Conservation (phyloP, 2,329 filamentous ascomycete genomes). For the Trichoderma citrinoviride region DNA sequence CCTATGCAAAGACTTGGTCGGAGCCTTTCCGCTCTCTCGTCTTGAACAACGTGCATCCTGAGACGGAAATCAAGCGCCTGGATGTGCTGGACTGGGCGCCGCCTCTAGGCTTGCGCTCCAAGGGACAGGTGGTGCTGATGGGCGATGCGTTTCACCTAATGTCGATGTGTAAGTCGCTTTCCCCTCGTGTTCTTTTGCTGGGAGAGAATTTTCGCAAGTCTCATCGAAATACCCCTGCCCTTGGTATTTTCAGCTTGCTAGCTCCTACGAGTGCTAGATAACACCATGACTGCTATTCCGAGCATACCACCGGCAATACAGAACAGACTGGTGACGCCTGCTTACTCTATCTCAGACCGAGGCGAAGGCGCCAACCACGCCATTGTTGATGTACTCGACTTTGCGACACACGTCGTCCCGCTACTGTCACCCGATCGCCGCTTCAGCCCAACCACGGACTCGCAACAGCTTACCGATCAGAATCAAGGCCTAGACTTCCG, state of each 20-base stretch:
- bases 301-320: not conserved
- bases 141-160: conserved; percentile 58
- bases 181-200: not conserved
- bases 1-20: conserved; percentile 46
- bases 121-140: conserved; percentile 45
- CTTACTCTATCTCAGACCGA: conserved; percentile 41
- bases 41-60: conserved; percentile 37
- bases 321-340: not conserved
- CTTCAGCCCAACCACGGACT: conserved; percentile 2
- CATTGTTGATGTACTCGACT: conserved; percentile 49
- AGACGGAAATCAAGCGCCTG: conserved; percentile 45
- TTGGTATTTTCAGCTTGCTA: not conserved
- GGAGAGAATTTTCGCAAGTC: not conserved
- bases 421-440: conserved; percentile 18
- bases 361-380: conserved; percentile 59
- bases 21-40: conserved; percentile 48
- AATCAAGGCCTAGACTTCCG: not conserved
- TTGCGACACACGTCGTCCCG: conserved; percentile 37
- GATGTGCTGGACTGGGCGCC: conserved; percentile 50
- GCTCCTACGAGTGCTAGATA: not conserved
- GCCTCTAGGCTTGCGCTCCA: conserved; percentile 35
- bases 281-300: not conserved
- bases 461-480: not conserved
- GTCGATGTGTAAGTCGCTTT: conserved; percentile 53
- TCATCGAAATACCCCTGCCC: not conserved